Conservation (phyloP, 202 grass and related monocot genomes). For the Digitaria exilis region DNA sequence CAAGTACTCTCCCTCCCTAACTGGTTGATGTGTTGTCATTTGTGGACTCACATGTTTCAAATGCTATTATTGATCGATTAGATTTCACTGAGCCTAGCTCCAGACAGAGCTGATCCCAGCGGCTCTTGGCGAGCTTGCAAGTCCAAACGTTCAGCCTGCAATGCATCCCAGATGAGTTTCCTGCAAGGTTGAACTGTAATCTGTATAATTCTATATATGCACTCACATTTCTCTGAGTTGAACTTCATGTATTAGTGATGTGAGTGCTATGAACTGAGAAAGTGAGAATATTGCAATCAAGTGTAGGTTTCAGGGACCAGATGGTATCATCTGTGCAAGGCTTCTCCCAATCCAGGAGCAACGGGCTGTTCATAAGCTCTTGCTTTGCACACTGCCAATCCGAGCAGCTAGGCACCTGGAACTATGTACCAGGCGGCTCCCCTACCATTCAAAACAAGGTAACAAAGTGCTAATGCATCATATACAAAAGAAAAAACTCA, state of each 20-base stretch:
- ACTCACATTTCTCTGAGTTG: neutral
- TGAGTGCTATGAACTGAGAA: neutral
- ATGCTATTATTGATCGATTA: slow-evolving; percentile 10
- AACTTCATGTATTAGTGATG: slow-evolving; percentile 9
- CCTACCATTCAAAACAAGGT: slow-evolving; percentile 69
- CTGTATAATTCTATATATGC: neutral
- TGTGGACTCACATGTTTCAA: neutral
- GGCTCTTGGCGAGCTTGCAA: slow-evolving; percentile 72
- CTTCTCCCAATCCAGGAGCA: slow-evolving; percentile 44
- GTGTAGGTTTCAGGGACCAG: slow-evolving; percentile 69
- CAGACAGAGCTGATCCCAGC: slow-evolving; percentile 50
- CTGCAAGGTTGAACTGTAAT: slow-evolving; percentile 61
- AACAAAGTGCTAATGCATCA: neutral
- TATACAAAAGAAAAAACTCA: neutral
- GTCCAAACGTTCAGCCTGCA: slow-evolving; percentile 69
- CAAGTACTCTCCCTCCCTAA: too few relatives aligned
- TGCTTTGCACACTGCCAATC: slow-evolving; percentile 88
- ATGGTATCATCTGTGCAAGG: slow-evolving; percentile 51
- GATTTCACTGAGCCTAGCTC: slow-evolving; percentile 72
- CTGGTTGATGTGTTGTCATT: neutral
- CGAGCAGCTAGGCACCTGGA: slow-evolving; percentile 54
- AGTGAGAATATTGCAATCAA: neutral
- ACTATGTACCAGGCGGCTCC: slow-evolving; percentile 41
- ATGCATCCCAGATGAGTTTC: slow-evolving; percentile 58
- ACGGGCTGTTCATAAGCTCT: slow-evolving; percentile 80